Conservation (phyloP, 192 early-diverging fungal genomes). For the Coemansia sp. region DNA sequence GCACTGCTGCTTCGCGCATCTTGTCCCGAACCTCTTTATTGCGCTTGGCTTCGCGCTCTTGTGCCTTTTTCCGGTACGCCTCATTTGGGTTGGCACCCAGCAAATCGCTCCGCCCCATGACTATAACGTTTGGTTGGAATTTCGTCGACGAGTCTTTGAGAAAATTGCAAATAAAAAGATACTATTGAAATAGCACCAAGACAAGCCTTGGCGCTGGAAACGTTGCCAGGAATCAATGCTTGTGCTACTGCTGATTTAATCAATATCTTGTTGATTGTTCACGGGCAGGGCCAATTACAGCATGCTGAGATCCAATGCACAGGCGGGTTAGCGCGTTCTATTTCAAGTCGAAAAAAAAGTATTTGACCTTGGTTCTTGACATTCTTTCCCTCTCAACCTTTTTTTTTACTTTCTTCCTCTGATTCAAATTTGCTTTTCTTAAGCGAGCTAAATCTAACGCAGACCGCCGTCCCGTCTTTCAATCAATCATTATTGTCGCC, state of each 20-base stretch:
- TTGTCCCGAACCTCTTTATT: constrained; percentile 52
- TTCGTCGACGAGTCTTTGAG: neutral
- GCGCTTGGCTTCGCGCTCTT: constrained; percentile 41
- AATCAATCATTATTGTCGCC: neutral
- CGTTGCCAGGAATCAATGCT: neutral
- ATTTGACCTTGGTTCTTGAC: neutral
- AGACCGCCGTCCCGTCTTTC: neutral
- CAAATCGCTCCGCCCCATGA: constrained; percentile 35
- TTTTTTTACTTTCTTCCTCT: neutral
- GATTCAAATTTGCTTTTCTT: neutral
- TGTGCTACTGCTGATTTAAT: constrained; percentile 8
- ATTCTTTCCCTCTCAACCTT: neutral
- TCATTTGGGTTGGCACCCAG: constrained; percentile 41
- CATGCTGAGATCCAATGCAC: neutral
- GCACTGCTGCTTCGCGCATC: constrained; percentile 36
- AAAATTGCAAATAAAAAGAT: neutral
- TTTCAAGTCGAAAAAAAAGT: neutral
- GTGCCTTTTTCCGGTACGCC: constrained; percentile 33
- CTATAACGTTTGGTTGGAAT: neutral
- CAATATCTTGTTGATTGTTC: neutral
- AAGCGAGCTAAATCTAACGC: neutral
- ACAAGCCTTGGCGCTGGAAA: neutral
- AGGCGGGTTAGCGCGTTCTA: neutral
- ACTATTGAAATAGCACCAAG: neutral
- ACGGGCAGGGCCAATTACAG: neutral